Base-by-base conservation (phyloP, 371 early-diverging fungal genomes). In the Sporodiniella umbellata region DNA sequence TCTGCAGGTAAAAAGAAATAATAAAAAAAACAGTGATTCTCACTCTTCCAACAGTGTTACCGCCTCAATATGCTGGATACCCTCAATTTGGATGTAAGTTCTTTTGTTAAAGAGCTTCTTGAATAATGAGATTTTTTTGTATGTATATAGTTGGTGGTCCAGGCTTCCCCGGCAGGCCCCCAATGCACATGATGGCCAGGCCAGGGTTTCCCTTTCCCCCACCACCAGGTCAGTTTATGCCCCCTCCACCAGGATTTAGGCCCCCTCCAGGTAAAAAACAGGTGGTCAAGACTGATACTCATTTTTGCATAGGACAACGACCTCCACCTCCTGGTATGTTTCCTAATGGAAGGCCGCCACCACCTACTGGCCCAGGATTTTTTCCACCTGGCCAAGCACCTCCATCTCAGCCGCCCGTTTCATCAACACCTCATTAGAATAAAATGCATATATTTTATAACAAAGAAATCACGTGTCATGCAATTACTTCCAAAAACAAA, bases 151-250 rank as follows among this genome's bases (percentile, higher is more conserved):
- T 53, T 49, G 53, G 47, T 15, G 62, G 64, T 15, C 64, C 60
- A 45, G 48, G 33, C 28, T 53, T 50, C 47, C 30, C 30, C 30
- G 45, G 60, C 51, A 62, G 62, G 39, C 63, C 60, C 44, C 61
- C 66, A 53, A 64, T 69, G 56, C 74, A 66, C 66, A 76, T 66
- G 70, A 72, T 68, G 68, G 57, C 64, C 15, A 61, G 70, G 46
- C 81, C 79, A 33, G 68, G 75, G 19, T 79, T 70, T 23, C 77
- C 78, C 56, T 60, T 69, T 15, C 68, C 68, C 25, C 80, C 77
- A 31, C 75, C 76, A 33, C 70, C 68, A 25, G 74, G 78, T 1
- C 68, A 70, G 58, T 72, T 72, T 14, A 64, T 63, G 64, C 58
- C 61, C 40, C 68, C 68, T 45, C 74, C 70, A 48, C 68, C 64